Evolutionary conservation across 495 filamentous ascomycete genomes (phyloP).

Genomic region (Neurospora sp.): DNA sequence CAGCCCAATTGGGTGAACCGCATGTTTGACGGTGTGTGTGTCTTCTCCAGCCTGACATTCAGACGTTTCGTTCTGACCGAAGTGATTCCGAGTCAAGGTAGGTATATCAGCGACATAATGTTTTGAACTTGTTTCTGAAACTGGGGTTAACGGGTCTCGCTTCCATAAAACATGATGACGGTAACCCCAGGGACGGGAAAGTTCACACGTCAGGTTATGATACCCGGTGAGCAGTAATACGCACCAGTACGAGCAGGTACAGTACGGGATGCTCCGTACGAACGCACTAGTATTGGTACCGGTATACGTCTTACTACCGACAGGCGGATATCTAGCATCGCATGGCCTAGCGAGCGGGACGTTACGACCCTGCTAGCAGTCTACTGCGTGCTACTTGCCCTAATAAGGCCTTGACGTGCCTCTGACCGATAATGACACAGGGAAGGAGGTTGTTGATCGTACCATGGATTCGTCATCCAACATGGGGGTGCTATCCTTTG

Average conservation of each 20-base stretch:
- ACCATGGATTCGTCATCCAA: neutral
- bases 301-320: neutral
- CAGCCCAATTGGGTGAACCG: neutral
- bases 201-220: neutral
- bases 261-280: too few species aligned
- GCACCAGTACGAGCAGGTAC: neutral
- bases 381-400: neutral
- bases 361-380: neutral
- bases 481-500: neutral
- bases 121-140: neutral
- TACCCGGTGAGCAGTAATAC: neutral
- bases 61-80: neutral
- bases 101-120: neutral
- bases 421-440: neutral
- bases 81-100: neutral
- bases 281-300: neutral
- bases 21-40: neutral
- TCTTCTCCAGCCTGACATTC: neutral
- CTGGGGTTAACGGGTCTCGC: neutral
- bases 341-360: neutral
- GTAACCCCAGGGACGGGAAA: neutral
- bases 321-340: neutral
- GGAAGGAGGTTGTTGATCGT: neutral
- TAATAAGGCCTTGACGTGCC: neutral
- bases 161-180: neutral